phyloP scores from a whole-genome alignment of 2,329 filamentous ascomycete species.

The Stachybotrys echinatus region DNA sequence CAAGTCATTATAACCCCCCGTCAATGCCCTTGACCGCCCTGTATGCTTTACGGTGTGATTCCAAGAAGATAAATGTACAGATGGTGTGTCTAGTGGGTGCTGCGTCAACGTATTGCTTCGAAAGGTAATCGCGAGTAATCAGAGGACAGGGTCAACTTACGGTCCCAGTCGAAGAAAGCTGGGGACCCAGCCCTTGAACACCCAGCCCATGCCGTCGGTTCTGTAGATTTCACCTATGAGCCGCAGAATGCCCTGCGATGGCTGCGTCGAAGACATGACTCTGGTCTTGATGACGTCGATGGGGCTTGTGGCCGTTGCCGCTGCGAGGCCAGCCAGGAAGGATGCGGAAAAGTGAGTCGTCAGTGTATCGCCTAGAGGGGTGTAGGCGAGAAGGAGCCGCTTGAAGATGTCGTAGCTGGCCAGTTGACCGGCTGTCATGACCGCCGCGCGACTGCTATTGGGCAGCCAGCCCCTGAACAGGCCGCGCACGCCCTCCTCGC shows the following conservation, averaged over 20 bases:
- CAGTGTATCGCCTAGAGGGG: conserved; percentile 64
- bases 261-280: conserved; percentile 64
- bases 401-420: conserved; percentile 85
- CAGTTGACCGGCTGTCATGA: conserved; percentile 82
- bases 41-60: conserved; percentile 80
- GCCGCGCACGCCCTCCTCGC: conserved; percentile 69
- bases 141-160: conserved; percentile 33
- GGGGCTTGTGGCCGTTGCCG: conserved; percentile 78
- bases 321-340: conserved; percentile 74
- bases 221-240: conserved; percentile 63
- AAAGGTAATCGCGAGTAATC: background rate
- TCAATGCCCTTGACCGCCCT: conserved; percentile 42
- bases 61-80: conserved; percentile 79
- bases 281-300: conserved; percentile 88
- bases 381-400: conserved; percentile 58
- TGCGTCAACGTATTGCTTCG: conserved; percentile 6
- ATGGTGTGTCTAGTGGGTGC: conserved; percentile 63
- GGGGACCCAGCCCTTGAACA: conserved; percentile 90
- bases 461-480: conserved; percentile 84
- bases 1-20: conserved; percentile 2
- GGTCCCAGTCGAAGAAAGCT: conserved; percentile 61
- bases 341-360: conserved; percentile 74
- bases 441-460: conserved; percentile 73
- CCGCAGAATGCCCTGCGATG: conserved; percentile 43
- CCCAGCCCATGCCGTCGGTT: conserved; percentile 70